Percentiles rank a stretch among this genome's conserved stretches.
phyloP scores from a whole-genome alignment of 2,329 filamentous ascomycete species.

The Fusarium papillatum region DNA sequence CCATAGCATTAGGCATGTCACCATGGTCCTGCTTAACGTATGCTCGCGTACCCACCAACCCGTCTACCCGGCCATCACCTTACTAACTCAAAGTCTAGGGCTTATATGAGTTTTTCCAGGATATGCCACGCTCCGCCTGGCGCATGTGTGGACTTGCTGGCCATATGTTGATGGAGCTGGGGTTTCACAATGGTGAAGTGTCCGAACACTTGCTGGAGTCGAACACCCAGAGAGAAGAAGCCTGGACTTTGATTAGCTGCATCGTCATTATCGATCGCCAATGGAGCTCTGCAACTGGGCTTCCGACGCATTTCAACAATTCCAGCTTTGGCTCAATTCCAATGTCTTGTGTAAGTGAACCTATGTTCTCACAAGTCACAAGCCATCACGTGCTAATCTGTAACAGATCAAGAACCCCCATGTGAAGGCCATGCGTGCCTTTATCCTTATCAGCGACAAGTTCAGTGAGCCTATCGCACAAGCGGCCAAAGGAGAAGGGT shows the following conservation, averaged over 20 bases:
- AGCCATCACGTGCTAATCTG: background rate
- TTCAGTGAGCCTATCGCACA: constrained; percentile 28
- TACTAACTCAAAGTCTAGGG: background rate
- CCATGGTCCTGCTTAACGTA: constrained; percentile 25
- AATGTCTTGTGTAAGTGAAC: constrained; percentile 13
- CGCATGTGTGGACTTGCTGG: constrained; percentile 46
- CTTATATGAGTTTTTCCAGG: constrained; percentile 43
- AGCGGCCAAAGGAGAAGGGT: constrained; percentile 23
- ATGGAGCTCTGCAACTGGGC: constrained; percentile 31
- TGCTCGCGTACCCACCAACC: background rate
- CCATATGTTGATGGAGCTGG: constrained; percentile 44
- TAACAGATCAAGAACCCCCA: constrained; percentile 21
- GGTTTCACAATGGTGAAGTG: constrained; percentile 42
- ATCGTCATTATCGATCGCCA: constrained; percentile 21
- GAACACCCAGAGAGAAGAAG: constrained; percentile 13
- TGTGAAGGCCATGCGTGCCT: constrained; percentile 25
- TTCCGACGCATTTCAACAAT: constrained; percentile 27
- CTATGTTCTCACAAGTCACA: background rate
- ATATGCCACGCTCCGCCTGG: constrained; percentile 39
- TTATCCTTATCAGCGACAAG: constrained; percentile 28
- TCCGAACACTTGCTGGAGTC: constrained; percentile 30
- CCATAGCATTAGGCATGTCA: constrained; percentile 28
- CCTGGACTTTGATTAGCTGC: constrained; percentile 16
- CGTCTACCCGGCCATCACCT: background rate
- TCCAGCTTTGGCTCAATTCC: constrained; percentile 30